Conservation (phyloP, 164 flowering plant genomes). For the Warburgia ugandensis region DNA sequence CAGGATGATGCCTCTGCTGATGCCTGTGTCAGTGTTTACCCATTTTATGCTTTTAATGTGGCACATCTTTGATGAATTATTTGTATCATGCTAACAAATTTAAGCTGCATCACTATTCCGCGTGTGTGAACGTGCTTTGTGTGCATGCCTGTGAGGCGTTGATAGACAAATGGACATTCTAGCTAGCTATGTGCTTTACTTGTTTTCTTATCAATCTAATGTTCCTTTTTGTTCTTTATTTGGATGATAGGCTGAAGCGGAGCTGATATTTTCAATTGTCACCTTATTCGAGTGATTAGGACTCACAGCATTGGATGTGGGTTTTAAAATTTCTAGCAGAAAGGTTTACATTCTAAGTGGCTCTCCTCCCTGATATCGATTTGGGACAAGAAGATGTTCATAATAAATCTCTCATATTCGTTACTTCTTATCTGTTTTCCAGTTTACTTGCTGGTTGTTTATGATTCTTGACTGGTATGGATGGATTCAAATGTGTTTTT, state of each 20-base stretch:
- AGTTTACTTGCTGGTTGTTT: no score
- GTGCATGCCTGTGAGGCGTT: no score
- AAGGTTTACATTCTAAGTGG: constrained; percentile 47
- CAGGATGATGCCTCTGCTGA: no score
- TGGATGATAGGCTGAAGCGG: constrained; percentile 78
- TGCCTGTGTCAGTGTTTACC: no score
- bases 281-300: constrained; percentile 84
- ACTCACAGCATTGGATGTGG: constrained; percentile 81
- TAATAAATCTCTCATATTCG: constrained; percentile 3
- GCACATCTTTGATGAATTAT: no score
- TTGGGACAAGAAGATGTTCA: constrained; percentile 13
- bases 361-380: constrained; percentile 12
- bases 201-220: background rate
- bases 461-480: background rate
- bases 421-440: background rate
- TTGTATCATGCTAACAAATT: no score
- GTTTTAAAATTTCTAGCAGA: constrained; percentile 91
- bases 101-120: no score
- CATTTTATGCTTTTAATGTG: no score
- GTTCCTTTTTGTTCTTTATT: background rate
- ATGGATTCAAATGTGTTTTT: background rate
- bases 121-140: no score
- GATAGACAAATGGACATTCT: no score
- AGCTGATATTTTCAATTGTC: constrained; percentile 79
- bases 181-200: background rate